These are phyloP conservation scores for Pterocarpus macrocarpus DNA, from an alignment of 306 rosid species.

Conservation along the genomic window DNA sequence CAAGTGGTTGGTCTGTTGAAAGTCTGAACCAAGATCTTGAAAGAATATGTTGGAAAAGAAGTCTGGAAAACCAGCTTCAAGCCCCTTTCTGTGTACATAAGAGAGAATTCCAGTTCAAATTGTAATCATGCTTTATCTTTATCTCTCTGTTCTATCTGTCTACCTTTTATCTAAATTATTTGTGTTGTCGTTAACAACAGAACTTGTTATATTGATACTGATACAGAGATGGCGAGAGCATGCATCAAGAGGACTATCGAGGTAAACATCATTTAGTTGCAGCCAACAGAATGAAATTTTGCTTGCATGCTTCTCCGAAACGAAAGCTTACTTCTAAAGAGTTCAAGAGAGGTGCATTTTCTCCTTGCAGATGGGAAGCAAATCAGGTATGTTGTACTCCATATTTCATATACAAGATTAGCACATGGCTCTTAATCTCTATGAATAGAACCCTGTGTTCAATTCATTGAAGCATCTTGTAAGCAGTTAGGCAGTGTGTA, in stretches of 20 bases:
- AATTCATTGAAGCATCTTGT: slow-evolving; percentile 6
- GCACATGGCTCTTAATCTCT: slow-evolving; percentile 7
- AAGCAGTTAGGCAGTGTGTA: not conserved
- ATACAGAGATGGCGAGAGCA: slow-evolving; percentile 62
- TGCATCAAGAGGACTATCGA: slow-evolving; percentile 55
- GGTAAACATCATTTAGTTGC: slow-evolving; percentile 75
- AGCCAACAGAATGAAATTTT: slow-evolving; percentile 52
- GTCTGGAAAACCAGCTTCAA: slow-evolving; percentile 48
- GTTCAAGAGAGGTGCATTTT: slow-evolving; percentile 65
- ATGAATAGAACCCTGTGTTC: not conserved
- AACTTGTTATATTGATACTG: slow-evolving; percentile 29
- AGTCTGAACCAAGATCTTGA: slow-evolving; percentile 59
- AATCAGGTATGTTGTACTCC: slow-evolving; percentile 72
- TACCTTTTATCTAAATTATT: slow-evolving; percentile 23
- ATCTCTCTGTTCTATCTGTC: slow-evolving; percentile 34
- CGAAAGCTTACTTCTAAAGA: slow-evolving; percentile 73
- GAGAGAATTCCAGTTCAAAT: slow-evolving; percentile 60
- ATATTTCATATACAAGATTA: not conserved
- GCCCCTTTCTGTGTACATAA: slow-evolving; percentile 76
- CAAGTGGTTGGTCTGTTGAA: slow-evolving; percentile 79
- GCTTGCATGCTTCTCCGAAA: slow-evolving; percentile 83
- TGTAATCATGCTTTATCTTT: slow-evolving; percentile 60
- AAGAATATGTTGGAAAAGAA: slow-evolving; percentile 80
- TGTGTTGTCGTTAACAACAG: slow-evolving; percentile 28
- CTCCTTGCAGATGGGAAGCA: slow-evolving; percentile 71